These are phyloP conservation scores for Pseudocercospora macadamiae DNA, from an alignment of 2,329 filamentous ascomycete genomes.

Conservation along the genomic window DNA sequence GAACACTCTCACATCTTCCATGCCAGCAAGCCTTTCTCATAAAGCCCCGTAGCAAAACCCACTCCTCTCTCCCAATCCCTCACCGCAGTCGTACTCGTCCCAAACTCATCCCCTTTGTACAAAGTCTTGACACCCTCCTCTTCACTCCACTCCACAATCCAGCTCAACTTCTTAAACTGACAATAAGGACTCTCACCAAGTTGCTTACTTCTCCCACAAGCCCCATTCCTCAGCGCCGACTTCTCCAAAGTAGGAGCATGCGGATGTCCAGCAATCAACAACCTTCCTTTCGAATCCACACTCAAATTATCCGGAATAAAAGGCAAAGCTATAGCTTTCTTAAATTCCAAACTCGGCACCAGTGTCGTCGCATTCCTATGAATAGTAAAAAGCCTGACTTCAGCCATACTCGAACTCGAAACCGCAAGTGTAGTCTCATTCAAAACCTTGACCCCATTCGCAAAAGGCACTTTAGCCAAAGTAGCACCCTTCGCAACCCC, in stretches of 20 bases:
- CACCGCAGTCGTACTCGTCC: conserved; percentile 41
- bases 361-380: background rate
- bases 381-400: conserved; percentile 42
- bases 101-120: conserved; percentile 43
- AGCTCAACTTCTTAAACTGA: conserved; percentile 23
- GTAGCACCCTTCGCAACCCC: conserved; percentile 15
- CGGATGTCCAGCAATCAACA: conserved; percentile 48
- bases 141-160: conserved; percentile 46
- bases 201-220: conserved; percentile 26
- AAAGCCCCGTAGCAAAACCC: conserved; percentile 44
- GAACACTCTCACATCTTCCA: conserved; percentile 37
- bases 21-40: conserved; percentile 45
- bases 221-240: conserved; percentile 27
- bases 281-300: conserved; percentile 40
- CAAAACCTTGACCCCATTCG: conserved; percentile 46
- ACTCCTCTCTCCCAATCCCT: conserved; percentile 42
- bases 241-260: conserved; percentile 38
- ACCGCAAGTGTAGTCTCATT: conserved; percentile 45
- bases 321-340: conserved; percentile 29
- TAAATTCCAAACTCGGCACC: conserved; percentile 15
- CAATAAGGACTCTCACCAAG: conserved; percentile 37
- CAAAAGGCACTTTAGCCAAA: conserved; percentile 43
- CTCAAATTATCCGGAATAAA: conserved; percentile 47
- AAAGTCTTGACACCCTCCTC: conserved; percentile 39
- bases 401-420: conserved; percentile 40